Evolutionary conservation across 768 basidiomycete species (phyloP), one percentile per base, ranked within the genome.

Genomic region (Naganishia randhawae): DNA sequence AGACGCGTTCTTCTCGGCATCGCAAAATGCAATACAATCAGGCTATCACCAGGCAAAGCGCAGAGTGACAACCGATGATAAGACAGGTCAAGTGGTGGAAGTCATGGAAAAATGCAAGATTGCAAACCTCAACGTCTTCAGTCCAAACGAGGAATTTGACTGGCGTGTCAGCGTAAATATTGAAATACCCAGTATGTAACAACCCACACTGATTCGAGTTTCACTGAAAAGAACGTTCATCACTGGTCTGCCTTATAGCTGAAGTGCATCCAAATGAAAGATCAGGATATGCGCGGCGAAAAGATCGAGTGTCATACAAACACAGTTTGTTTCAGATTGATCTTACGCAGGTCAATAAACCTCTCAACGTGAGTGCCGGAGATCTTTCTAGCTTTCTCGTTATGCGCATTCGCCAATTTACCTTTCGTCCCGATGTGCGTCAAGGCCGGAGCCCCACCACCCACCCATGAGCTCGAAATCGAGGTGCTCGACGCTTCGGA

Each of bases 241-340:
- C 66, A 31, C 29, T 5, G n/a, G 52, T 50, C 4, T 16, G 14
- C 25, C 16, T n/a, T 31, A n/a, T 50, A 76, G 76, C 70, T 66
- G 67, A 73, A 17, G 71, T 75, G 69, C 77, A 74, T 32, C 41
- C 50, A 27, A 37, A 55, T 6, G 73, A 70, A 14, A 62, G 51
- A 22, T 66, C 71, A 5, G 66, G 48, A 1, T 67, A 71, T 57
- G 65, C 67, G 0, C 50, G 90, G 67, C 83, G 85, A 81, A 99
- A 96, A 81, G 91, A 99, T 80, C 84, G 96, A 51, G 84, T 97
- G 78, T 89, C 90, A 74, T 99, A 99, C 79, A 82, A 87, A 3
- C 96, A 99, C 79, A 93, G 97, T 79, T 88, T 95, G 71, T 94
- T 92, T 77, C 85, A 83, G 71, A 88, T 99, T 71, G 96, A 99